Evolutionary conservation across 352 stramenopile species (phyloP).

Genomic region (Globisporangium parvum): DNA sequence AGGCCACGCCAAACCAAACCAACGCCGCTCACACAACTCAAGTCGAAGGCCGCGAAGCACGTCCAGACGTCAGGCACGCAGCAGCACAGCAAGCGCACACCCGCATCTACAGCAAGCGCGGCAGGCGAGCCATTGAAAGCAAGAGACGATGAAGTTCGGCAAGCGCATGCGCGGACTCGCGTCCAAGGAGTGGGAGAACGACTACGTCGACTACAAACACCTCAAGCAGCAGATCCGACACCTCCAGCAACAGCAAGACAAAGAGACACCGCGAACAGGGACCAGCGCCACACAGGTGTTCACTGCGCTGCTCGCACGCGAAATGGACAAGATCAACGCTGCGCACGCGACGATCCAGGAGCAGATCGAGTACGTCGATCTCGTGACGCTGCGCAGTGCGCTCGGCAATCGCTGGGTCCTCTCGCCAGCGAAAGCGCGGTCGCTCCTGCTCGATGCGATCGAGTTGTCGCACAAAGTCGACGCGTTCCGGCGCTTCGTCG

Average conservation of each 20-base stretch:
- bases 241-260: no score
- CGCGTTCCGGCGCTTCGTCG: slow-evolving; percentile 66
- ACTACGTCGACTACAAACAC: slow-evolving; percentile 82
- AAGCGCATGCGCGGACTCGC: slow-evolving; percentile 72
- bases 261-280: no score
- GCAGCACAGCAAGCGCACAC: slow-evolving; percentile 13
- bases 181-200: slow-evolving; percentile 42
- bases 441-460: slow-evolving; percentile 47
- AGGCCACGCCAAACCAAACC: no score
- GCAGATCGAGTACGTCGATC: slow-evolving; percentile 33
- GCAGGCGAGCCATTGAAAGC: no score
- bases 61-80: no score
- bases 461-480: slow-evolving; percentile 61
- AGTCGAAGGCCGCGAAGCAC: no score
- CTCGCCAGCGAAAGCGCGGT: slow-evolving; percentile 36
- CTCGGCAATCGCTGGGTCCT: slow-evolving; percentile 62
- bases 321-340: slow-evolving; percentile 61
- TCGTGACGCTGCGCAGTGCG: slow-evolving; percentile 27
- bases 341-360: slow-evolving; percentile 49
- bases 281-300: slow-evolving; percentile 17
- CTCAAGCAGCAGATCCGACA: slow-evolving; percentile 65
- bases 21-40: no score
- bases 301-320: slow-evolving; percentile 24
- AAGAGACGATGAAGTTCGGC: slow-evolving; percentile 67
- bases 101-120: no score